These are phyloP conservation scores for Patellifolia procumbens DNA, from an alignment of 179 eudicot genomes.

Conservation along the genomic window DNA sequence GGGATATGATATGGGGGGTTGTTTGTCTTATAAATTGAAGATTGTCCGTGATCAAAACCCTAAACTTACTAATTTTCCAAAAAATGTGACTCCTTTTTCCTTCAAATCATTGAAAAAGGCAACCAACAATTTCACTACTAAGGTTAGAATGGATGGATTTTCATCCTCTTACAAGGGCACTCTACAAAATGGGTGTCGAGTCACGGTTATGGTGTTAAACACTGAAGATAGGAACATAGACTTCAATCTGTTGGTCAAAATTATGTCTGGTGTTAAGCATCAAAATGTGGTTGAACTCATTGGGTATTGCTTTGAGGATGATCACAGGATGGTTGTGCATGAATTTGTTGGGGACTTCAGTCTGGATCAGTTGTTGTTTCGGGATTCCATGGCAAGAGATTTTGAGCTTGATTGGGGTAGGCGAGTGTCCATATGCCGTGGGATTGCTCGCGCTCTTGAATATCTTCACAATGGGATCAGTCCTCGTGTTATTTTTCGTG, in stretches of 20 bases:
- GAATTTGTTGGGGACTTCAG: background rate
- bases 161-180: conserved; percentile 7
- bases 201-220: background rate
- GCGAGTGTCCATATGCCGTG: background rate
- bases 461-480: background rate
- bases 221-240: background rate
- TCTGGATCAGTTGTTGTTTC: background rate
- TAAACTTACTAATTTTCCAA: background rate
- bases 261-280: conserved; percentile 15
- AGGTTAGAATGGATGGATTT: background rate
- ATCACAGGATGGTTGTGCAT: background rate
- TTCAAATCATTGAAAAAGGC: conserved; percentile 1
- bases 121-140: conserved; percentile 6
- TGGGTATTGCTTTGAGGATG: background rate
- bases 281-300: conserved; percentile 11
- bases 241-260: background rate
- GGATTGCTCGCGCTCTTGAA: background rate
- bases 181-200: conserved; percentile 8
- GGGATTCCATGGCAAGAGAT: background rate
- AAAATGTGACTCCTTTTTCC: conserved; percentile 5
- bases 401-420: background rate
- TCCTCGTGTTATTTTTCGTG: conserved; percentile 3
- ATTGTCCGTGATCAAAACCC: background rate
- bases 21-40: background rate
- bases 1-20: background rate